Evolutionary conservation across 208 protist species (phyloP).

Genomic region (Zelonia costaricensis): DNA sequence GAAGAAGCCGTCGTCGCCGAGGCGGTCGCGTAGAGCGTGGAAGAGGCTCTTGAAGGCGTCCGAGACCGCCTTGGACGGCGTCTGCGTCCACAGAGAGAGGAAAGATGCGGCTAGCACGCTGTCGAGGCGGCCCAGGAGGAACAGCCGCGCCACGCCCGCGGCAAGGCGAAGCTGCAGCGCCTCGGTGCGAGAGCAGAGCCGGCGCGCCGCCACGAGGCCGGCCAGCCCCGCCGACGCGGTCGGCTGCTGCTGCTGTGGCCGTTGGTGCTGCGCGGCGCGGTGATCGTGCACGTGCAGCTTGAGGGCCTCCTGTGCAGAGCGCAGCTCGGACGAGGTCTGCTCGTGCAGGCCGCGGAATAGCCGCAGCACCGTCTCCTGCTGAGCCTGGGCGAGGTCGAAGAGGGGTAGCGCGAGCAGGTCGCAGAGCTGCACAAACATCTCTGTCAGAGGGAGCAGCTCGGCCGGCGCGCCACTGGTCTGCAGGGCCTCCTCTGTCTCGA

Average conservation of each 20-base stretch:
- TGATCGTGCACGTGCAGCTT: conserved; percentile 38
- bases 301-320: conserved; percentile 38
- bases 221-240: conserved; percentile 16
- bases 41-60: conserved; percentile 84
- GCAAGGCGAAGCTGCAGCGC: conserved; percentile 66
- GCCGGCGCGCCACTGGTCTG: background rate
- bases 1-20: conserved; percentile 45
- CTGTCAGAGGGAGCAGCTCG: background rate
- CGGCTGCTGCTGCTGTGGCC: background rate
- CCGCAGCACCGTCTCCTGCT: conserved; percentile 63
- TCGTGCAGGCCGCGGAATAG: conserved; percentile 50
- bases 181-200: conserved; percentile 42
- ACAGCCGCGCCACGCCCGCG: conserved; percentile 54
- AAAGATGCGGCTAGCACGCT: conserved; percentile 47
- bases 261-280: conserved; percentile 13
- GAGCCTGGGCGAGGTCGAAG: conserved; percentile 50
- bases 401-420: conserved; percentile 61
- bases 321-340: conserved; percentile 24
- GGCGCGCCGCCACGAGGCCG: conserved; percentile 39
- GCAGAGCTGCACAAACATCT: conserved; percentile 53
- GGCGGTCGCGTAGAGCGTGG: conserved; percentile 68
- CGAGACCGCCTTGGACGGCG: conserved; percentile 66
- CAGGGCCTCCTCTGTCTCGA: conserved; percentile 6
- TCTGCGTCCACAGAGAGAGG: conserved; percentile 67
- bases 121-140: conserved; percentile 63